These are phyloP conservation scores for Lagenidium giganteum DNA, from an alignment of 352 stramenopile species.

Conservation along the genomic window DNA sequence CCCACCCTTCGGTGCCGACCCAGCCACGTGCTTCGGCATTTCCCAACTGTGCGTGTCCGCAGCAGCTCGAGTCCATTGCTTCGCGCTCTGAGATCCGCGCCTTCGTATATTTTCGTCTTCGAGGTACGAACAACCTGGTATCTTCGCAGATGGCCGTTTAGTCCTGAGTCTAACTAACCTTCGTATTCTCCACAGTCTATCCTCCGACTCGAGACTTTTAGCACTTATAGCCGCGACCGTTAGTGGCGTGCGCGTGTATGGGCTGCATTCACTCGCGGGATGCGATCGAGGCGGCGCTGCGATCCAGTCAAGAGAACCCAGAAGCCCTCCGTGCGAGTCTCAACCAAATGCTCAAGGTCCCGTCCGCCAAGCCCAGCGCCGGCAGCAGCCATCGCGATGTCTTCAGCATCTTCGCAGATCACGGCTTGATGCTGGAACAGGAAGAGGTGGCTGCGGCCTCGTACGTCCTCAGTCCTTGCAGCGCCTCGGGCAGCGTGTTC, in stretches of 20 bases:
- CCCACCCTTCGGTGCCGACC: too few relatives aligned
- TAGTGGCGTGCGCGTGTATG: slow-evolving; percentile 11
- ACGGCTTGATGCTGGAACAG: slow-evolving; percentile 61
- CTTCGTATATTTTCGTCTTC: too few relatives aligned
- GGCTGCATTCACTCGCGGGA: slow-evolving; percentile 21
- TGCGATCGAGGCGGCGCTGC: slow-evolving; percentile 13
- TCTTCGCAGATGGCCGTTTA: too few relatives aligned
- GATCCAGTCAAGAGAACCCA: slow-evolving; percentile 4
- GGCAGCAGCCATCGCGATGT: slow-evolving; percentile 62
- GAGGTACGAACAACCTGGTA: too few relatives aligned
- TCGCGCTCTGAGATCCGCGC: too few relatives aligned
- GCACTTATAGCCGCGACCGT: too few relatives aligned
- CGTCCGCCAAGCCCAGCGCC: slow-evolving; percentile 27
- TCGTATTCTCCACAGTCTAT: too few relatives aligned
- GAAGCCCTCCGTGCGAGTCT: slow-evolving; percentile 33
- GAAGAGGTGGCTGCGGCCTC: slow-evolving; percentile 12
- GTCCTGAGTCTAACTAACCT: too few relatives aligned
- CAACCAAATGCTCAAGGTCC: slow-evolving; percentile 43
- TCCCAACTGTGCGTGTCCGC: too few relatives aligned
- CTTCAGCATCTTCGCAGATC: slow-evolving; percentile 83
- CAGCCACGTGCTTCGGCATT: too few relatives aligned
- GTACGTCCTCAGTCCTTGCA: slow-evolving; percentile 26
- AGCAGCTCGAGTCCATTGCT: too few relatives aligned
- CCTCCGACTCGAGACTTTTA: too few relatives aligned
- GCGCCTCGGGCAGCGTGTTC: slow-evolving; percentile 60